Conservation (phyloP, 495 filamentous ascomycete genomes). For the Xeromyces bisporus region DNA sequence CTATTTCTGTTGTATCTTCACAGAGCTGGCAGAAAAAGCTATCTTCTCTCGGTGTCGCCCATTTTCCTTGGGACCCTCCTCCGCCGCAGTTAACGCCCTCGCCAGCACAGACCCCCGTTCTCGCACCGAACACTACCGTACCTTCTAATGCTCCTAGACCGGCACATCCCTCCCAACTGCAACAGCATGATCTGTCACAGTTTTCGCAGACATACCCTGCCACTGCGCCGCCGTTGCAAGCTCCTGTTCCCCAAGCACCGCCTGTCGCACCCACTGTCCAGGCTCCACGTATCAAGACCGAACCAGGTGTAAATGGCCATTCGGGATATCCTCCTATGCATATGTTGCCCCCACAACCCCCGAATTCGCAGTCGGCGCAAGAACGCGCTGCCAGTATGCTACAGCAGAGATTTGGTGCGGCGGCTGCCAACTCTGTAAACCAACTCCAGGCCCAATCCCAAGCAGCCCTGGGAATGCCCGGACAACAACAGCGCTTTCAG, state of each 20-base stretch:
- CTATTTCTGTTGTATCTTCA: slow-evolving; percentile 3
- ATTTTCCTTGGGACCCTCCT: slow-evolving; percentile 89
- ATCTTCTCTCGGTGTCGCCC: slow-evolving; percentile 59
- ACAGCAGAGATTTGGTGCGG: slow-evolving; percentile 50
- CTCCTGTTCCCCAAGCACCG: slow-evolving; percentile 7
- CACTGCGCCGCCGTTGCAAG: slow-evolving; percentile 8
- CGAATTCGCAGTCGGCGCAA: slow-evolving; percentile 36
- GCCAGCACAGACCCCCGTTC: slow-evolving; percentile 22
- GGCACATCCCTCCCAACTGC: slow-evolving; percentile 10
- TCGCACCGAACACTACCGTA: slow-evolving; percentile 32
- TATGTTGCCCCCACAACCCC: slow-evolving; percentile 19
- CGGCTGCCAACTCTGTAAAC: slow-evolving; percentile 53
- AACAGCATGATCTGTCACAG: slow-evolving; percentile 18
- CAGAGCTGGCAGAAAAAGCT: slow-evolving; percentile 91
- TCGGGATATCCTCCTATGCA: slow-evolving; percentile 24
- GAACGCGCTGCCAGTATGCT: slow-evolving; percentile 52
- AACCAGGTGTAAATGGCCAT: slow-evolving; percentile 42
- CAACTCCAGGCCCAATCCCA: slow-evolving; percentile 37
- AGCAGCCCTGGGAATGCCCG: slow-evolving; percentile 20
- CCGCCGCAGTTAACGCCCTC: slow-evolving; percentile 28
- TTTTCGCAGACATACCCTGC: slow-evolving; percentile 18
- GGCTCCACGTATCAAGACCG: slow-evolving; percentile 49
- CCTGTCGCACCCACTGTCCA: slow-evolving; percentile 21
- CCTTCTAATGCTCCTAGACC: slow-evolving; percentile 42
- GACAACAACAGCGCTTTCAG: slow-evolving; percentile 29